Conservation (phyloP, 305 asterid species). For the Plantago coronopus region DNA sequence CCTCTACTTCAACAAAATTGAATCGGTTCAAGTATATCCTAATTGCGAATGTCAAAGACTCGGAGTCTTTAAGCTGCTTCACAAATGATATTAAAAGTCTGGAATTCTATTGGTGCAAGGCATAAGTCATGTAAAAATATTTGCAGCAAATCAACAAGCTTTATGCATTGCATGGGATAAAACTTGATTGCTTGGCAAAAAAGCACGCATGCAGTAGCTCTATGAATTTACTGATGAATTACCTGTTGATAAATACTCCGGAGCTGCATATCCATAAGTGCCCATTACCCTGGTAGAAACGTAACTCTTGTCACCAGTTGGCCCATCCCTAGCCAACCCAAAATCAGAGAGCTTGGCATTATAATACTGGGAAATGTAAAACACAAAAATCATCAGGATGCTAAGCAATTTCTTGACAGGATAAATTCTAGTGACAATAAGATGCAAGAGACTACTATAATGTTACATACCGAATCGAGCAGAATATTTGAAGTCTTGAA, state of each 20-base stretch:
- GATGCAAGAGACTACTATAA: not conserved
- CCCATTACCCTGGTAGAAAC: conserved; percentile 92
- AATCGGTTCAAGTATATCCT: too few species aligned
- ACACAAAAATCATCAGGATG: conserved; percentile 5
- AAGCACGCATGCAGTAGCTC: too few species aligned
- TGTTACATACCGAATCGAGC: conserved; percentile 64
- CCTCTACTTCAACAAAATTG: too few species aligned
- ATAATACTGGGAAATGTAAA: conserved; percentile 44
- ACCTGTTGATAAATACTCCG: conserved; percentile 90
- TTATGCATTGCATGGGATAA: too few species aligned
- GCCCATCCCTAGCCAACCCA: conserved; percentile 94
- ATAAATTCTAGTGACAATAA: not conserved
- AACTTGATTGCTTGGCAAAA: too few species aligned
- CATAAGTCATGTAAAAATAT: too few species aligned
- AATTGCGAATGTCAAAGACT: too few species aligned
- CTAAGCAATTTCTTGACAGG: not conserved
- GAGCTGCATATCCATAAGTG: conserved; percentile 90
- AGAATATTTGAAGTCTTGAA: conserved; percentile 86
- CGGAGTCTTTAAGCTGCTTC: too few species aligned
- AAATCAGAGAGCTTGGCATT: conserved; percentile 89
- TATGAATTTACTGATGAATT: too few species aligned
- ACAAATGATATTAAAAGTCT: too few species aligned
- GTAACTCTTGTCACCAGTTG: conserved; percentile 75
- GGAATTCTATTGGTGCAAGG: too few species aligned
- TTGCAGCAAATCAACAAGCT: too few species aligned